Conservation (phyloP, 2,329 filamentous ascomycete genomes). For the Exophiala xenobiotica region DNA sequence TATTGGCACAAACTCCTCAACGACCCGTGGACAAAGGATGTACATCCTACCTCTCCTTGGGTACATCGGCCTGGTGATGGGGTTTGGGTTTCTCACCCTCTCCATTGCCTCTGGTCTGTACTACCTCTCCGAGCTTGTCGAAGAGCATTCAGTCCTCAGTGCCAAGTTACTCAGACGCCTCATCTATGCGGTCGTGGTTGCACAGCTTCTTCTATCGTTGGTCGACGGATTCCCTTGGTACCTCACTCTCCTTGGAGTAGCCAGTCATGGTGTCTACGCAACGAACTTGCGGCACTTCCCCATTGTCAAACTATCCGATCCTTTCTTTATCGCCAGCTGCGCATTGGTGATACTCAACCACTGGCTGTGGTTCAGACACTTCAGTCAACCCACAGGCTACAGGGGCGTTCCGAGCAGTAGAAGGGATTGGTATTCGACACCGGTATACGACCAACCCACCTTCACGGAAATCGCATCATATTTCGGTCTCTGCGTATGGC, state of each 20-base stretch:
- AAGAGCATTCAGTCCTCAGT: constrained; percentile 92
- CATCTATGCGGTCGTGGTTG: constrained; percentile 75
- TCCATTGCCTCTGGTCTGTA: constrained; percentile 99
- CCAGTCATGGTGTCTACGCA: constrained; percentile 80
- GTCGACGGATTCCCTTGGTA: constrained; percentile 82
- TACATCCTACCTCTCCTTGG: constrained; percentile 94
- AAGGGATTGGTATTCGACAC: constrained; percentile 40
- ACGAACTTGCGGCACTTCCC: constrained; percentile 78
- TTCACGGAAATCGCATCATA: constrained; percentile 96
- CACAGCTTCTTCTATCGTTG: constrained; percentile 72
- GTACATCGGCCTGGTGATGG: constrained; percentile 80
- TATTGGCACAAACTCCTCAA: too few relatives aligned
- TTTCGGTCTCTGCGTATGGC: constrained; percentile 94
- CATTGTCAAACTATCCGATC: constrained; percentile 81
- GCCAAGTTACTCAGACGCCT: constrained; percentile 81
- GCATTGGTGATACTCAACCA: constrained; percentile 85
- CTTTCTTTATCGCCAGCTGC: constrained; percentile 81
- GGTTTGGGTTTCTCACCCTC: constrained; percentile 91
- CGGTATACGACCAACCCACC: constrained; percentile 58
- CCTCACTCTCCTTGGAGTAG: constrained; percentile 71
- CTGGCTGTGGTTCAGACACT: constrained; percentile 94
- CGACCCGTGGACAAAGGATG: constrained; percentile 56
- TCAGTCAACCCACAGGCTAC: constrained; percentile 60
- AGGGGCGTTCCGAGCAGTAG: constrained; percentile 44
- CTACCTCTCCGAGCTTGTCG: constrained; percentile 95